Conservation (phyloP, 441 rosid species). For the Pelargonium myrrhifolium region DNA sequence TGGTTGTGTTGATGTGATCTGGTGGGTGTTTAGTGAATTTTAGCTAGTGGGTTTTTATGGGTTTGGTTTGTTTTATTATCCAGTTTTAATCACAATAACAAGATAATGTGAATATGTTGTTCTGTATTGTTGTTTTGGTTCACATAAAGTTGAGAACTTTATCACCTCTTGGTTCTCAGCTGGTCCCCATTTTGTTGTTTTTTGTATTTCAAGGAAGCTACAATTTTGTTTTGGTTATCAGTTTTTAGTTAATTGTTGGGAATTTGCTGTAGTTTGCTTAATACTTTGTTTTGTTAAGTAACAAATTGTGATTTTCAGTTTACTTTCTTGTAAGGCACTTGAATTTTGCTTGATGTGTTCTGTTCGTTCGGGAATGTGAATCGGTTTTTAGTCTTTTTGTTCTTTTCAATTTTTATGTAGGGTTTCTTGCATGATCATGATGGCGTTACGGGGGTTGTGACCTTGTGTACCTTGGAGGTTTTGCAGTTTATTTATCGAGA, state of each 20-base stretch:
- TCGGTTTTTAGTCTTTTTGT: background rate
- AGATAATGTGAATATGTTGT: background rate
- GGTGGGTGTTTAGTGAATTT: background rate
- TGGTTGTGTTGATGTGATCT: background rate
- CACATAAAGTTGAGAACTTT: background rate
- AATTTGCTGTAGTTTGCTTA: background rate
- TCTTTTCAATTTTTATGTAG: background rate
- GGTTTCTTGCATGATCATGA: background rate
- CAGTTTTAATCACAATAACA: background rate
- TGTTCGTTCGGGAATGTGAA: background rate
- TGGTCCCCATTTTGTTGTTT: background rate
- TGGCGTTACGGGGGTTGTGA: background rate
- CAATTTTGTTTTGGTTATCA: slow-evolving; percentile 2
- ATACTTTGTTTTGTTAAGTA: background rate
- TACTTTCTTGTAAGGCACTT: background rate
- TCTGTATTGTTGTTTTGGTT: background rate
- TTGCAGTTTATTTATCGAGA: slow-evolving; percentile 3
- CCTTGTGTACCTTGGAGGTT: background rate
- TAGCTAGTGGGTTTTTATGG: background rate
- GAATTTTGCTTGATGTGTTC: background rate
- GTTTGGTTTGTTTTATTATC: slow-evolving; percentile 10
- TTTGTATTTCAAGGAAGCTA: background rate
- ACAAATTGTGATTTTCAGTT: background rate
- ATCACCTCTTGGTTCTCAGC: background rate
- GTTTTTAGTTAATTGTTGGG: background rate